Evolutionary conservation across 2,329 filamentous ascomycete species (phyloP).

Genomic region (Exophiala spinifera): DNA sequence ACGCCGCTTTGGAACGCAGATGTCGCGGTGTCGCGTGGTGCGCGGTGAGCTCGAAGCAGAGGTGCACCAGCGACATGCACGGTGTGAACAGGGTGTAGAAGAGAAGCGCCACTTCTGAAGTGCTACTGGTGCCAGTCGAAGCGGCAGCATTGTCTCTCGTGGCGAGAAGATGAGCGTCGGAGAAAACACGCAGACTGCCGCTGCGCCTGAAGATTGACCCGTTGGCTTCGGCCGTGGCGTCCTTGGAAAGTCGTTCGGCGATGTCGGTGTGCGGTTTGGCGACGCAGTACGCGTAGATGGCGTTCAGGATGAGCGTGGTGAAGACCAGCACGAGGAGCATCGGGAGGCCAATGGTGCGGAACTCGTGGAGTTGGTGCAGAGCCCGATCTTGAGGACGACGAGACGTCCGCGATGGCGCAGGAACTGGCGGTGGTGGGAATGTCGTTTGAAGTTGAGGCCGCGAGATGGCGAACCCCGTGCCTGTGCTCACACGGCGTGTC

Average conservation of each 20-base stretch:
- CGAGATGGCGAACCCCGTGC: conserved; percentile 21
- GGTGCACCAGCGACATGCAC: conserved; percentile 15
- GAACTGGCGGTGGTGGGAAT: background rate
- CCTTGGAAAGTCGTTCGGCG: conserved; percentile 14
- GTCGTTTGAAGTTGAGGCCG: conserved; percentile 1
- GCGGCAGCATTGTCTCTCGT: background rate
- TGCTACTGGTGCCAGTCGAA: no score
- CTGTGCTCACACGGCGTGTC: conserved; percentile 13
- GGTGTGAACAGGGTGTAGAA: conserved; percentile 27
- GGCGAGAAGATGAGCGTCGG: conserved; percentile 1
- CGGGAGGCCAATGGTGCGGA: conserved; percentile 22
- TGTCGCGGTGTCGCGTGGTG: conserved; percentile 17
- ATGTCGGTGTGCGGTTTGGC: conserved; percentile 27
- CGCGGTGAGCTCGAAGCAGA: conserved; percentile 20
- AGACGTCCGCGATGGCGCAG: background rate
- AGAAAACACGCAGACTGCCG: no score
- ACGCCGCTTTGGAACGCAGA: conserved; percentile 27
- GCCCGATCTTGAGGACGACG: conserved; percentile 8
- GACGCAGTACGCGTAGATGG: conserved; percentile 29
- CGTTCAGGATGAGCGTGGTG: conserved; percentile 24
- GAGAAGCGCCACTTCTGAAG: conserved; percentile 15
- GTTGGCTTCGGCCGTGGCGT: conserved; percentile 17
- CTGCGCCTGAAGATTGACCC: conserved; percentile 14
- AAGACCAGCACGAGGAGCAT: conserved; percentile 23
- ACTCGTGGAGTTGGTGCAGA: conserved; percentile 15